Conservation (phyloP, 1,284 basidiomycete genomes). For the Acaromyces ingoldii region DNA sequence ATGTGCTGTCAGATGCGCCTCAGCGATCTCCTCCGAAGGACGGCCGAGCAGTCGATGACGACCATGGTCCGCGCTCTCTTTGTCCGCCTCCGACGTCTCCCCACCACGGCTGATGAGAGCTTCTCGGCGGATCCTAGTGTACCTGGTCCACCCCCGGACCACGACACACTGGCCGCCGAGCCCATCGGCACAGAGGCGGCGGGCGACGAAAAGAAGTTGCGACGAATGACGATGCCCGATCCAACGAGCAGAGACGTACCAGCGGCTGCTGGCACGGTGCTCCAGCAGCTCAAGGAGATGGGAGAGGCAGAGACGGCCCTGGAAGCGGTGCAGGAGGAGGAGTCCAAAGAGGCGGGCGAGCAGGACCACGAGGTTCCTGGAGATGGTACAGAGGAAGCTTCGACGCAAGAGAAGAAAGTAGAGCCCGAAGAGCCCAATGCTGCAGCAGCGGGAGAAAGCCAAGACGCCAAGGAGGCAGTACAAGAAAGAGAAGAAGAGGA, state of each 20-base stretch:
- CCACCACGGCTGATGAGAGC: slow-evolving; percentile 38
- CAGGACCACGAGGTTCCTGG: slow-evolving; percentile 4
- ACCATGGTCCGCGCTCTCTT: slow-evolving; percentile 78
- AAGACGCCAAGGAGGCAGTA: neutral
- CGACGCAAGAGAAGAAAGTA: neutral
- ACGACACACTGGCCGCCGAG: slow-evolving; percentile 37
- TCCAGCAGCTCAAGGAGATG: slow-evolving; percentile 28
- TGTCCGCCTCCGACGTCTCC: slow-evolving; percentile 63
- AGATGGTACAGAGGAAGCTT: slow-evolving; percentile 1
- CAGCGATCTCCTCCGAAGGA: slow-evolving; percentile 79
- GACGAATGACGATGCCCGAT: slow-evolving; percentile 51
- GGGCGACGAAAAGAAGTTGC: slow-evolving; percentile 25
- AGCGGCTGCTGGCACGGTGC: slow-evolving; percentile 30
- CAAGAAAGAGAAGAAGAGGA: neutral
- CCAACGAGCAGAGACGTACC: slow-evolving; percentile 47
- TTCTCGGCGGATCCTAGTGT: slow-evolving; percentile 26
- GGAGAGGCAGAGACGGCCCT: slow-evolving; percentile 31
- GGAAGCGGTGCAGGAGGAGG: neutral
- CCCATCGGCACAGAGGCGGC: slow-evolving; percentile 18
- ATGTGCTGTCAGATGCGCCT: slow-evolving; percentile 95
- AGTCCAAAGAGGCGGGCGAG: slow-evolving; percentile 4
- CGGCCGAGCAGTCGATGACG: slow-evolving; percentile 93
- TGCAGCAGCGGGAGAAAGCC: neutral
- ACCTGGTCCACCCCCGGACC: slow-evolving; percentile 31
- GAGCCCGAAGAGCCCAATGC: neutral